A percentile compares a stretch with the other conserved stretches of the same genome.
Evolutionary conservation across 2,329 filamentous ascomycete genomes (phyloP).

Genomic region (Drechslerella coelobrocha): DNA sequence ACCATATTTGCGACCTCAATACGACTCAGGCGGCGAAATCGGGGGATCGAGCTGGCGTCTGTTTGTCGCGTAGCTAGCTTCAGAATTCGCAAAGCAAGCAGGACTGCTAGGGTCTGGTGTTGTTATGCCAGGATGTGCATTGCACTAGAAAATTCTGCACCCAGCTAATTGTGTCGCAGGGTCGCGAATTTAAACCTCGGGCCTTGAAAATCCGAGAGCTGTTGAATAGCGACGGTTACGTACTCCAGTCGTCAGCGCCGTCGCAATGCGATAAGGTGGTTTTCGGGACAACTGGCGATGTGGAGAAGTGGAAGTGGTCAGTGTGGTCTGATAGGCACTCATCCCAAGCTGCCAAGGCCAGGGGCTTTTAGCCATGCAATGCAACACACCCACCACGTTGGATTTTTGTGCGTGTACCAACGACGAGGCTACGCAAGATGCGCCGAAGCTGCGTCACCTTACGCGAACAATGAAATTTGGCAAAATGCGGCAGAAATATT

Average conservation of each 20-base stretch:
- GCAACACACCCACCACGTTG: not conserved
- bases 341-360: not conserved
- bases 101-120: constrained; percentile 17
- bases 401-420: not conserved
- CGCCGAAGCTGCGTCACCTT: too few species aligned
- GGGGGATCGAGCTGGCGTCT: constrained; percentile 8
- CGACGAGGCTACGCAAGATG: too few species aligned
- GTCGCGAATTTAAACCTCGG: not conserved
- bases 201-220: constrained; percentile 4
- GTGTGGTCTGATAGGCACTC: constrained; percentile 18
- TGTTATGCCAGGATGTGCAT: constrained; percentile 38
- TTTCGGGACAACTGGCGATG: constrained; percentile 5
- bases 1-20: constrained; percentile 49
- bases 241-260: constrained; percentile 34
- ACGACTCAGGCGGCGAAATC: constrained; percentile 49
- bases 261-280: constrained; percentile 35
- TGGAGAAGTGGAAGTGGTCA: constrained; percentile 29
- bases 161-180: not conserved
- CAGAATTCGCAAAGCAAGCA: constrained; percentile 12
- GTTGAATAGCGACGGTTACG: constrained; percentile 15
- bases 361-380: not conserved
- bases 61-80: constrained; percentile 6
- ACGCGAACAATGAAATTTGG: too few species aligned
- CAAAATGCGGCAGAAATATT: too few species aligned
- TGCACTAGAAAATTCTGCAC: constrained; percentile 9